Base-by-base conservation (phyloP, 2,329 filamentous ascomycete genomes). In the Botrytis medusae region DNA sequence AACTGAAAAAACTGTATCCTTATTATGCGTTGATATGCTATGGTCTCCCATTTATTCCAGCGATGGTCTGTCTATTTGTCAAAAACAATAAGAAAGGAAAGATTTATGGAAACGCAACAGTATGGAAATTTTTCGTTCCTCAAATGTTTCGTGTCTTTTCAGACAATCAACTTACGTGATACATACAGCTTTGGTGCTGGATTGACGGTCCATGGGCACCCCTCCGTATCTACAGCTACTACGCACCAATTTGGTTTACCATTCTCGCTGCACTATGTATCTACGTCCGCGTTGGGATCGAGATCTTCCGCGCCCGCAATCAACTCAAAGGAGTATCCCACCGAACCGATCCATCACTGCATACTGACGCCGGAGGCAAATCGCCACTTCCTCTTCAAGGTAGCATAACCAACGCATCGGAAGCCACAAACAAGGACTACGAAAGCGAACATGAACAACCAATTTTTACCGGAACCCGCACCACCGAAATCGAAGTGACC, bases 151-250 rank as follows among this genome's bases (percentile, higher is more conserved):
- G 6, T 0, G 32, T 32, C 14, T 57, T 6, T 48, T 29, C 25
- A 5, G 8, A 18, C n/a, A 25, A n/a, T 18, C 16, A 29, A 42
- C 69, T 73, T 92, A 92, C 48, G 46, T 7, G 85, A 75, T 91
- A 92, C 42, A 88, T 86, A 1, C 29, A 80, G 79, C 83, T 96
- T 48, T 96, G 93, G 93, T 96, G 93, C 81, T 96, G 93, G 93
- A 86, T 96, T 29, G 84, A 87, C 8, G 81, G 84, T 10, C 82
- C 88, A 5, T 94, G 90, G 87, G 91, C 93, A 69, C 86, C 90
- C 74, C 88, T 93, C 81, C 90, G 93, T 46, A 90, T 96, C 74
- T 88, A 89, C 9, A 87, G 89, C 37, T 95, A 94, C 81, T 96
- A 95, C 77, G 90, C 85, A 0, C 91, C 91, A 1, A 86, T 92